These are phyloP conservation scores for Yarrowia sp. DNA, from an alignment of 805 yeast species.

Conservation along the genomic window DNA sequence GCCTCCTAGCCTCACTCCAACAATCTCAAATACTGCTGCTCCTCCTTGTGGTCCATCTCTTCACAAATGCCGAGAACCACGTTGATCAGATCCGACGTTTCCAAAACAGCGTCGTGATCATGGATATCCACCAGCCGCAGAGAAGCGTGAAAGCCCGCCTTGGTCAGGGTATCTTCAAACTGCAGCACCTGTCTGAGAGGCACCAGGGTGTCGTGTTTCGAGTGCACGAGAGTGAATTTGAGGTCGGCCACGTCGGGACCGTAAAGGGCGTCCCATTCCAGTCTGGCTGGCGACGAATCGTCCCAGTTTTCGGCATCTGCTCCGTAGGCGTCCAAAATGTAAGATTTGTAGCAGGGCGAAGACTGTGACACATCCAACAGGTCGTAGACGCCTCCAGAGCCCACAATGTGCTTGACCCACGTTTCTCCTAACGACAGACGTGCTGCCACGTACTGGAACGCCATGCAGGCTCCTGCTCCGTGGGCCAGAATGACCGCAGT, in stretches of 20 bases:
- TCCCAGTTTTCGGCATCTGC: conserved; percentile 25
- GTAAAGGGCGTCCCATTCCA: conserved; percentile 27
- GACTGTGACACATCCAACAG: conserved; percentile 22
- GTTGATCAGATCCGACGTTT: conserved; percentile 24
- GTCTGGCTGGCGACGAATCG: conserved; percentile 25
- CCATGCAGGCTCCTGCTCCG: conserved; percentile 74
- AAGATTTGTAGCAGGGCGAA: conserved; percentile 19
- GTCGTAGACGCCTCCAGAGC: conserved; percentile 28
- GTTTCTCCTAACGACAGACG: conserved; percentile 26
- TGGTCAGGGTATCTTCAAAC: conserved; percentile 25
- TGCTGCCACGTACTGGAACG: conserved; percentile 46
- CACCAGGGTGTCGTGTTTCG: conserved; percentile 26
- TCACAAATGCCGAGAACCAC: conserved; percentile 22
- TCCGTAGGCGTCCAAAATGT: conserved; percentile 26
- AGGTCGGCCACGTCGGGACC: conserved; percentile 17
- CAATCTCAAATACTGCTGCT: neutral
- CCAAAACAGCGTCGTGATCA: conserved; percentile 27
- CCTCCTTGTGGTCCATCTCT: conserved; percentile 25
- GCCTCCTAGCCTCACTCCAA: neutral
- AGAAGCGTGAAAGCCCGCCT: conserved; percentile 21
- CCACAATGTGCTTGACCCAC: conserved; percentile 26
- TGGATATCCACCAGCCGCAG: conserved; percentile 26
- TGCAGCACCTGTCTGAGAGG: conserved; percentile 26
- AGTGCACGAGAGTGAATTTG: conserved; percentile 26
- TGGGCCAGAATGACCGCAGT: conserved; percentile 56